Percentiles rank a stretch among this genome's conserved stretches.
These are phyloP conservation scores for Xylariaceae sp. DNA, from an alignment of 2,329 filamentous ascomycete genomes.

Conservation along the genomic window DNA sequence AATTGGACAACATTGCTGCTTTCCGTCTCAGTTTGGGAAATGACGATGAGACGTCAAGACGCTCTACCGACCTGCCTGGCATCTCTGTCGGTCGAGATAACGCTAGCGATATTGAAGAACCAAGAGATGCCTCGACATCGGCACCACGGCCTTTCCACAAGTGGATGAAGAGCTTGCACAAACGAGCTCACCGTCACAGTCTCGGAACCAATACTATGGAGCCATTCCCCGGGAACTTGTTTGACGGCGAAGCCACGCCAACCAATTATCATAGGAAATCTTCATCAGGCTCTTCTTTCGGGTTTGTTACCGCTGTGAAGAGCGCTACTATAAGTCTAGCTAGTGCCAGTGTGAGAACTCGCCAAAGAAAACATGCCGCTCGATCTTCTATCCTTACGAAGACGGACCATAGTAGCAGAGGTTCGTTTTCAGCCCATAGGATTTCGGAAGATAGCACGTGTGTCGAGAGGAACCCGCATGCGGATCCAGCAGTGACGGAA, in stretches of 20 bases:
- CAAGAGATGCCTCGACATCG: constrained; percentile 14
- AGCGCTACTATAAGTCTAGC: constrained; percentile 76
- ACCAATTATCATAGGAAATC: constrained; percentile 49
- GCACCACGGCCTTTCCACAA: constrained; percentile 55
- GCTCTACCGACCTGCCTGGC: constrained; percentile 24
- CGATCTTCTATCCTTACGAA: constrained; percentile 53
- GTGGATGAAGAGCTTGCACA: constrained; percentile 69
- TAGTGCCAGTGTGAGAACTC: constrained; percentile 64
- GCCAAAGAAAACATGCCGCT: constrained; percentile 51
- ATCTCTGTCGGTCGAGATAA: constrained; percentile 28
- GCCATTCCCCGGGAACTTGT: constrained; percentile 35
- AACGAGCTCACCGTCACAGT: constrained; percentile 46
- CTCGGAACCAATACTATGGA: constrained; percentile 24
- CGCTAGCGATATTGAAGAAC: constrained; percentile 17
- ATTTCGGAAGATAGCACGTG: constrained; percentile 63
- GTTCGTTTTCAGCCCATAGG: constrained; percentile 56
- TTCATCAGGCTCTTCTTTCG: constrained; percentile 71
- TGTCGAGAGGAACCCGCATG: constrained; percentile 47
- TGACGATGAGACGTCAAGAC: constrained; percentile 28
- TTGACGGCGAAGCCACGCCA: constrained; percentile 27
- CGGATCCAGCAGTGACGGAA: constrained; percentile 67
- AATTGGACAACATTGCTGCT: constrained; percentile 40
- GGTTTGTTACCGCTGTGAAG: constrained; percentile 74
- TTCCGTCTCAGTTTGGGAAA: constrained; percentile 37
- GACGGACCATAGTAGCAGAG: constrained; percentile 59